These are phyloP conservation scores for Hypomontagnella submonticulosa DNA, from an alignment of 495 filamentous ascomycete species.

Conservation along the genomic window DNA sequence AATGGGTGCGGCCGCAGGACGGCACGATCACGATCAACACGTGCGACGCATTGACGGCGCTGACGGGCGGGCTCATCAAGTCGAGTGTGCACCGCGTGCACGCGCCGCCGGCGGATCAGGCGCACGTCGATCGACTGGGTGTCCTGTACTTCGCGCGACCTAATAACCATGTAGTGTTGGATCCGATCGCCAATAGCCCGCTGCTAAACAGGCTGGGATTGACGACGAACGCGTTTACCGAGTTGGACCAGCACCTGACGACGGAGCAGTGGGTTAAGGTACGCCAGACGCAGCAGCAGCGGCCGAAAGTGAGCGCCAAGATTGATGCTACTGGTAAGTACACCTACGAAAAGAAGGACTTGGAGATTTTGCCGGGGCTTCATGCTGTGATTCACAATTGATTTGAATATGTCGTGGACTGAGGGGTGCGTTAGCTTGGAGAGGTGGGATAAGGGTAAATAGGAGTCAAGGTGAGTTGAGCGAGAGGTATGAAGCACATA, in stretches of 20 bases:
- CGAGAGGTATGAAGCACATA: no score
- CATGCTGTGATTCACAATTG: constrained; percentile 59
- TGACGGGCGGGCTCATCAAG: constrained; percentile 63
- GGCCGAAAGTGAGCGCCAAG: constrained; percentile 55
- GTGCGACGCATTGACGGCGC: constrained; percentile 59
- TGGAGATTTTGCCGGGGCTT: constrained; percentile 61
- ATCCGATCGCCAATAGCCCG: constrained; percentile 57
- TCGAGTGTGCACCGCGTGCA: constrained; percentile 64
- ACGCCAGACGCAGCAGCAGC: constrained; percentile 55
- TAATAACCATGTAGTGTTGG: constrained; percentile 57
- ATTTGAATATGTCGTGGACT: neutral
- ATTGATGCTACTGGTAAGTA: constrained; percentile 50
- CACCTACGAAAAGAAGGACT: constrained; percentile 53
- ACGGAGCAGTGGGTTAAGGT: constrained; percentile 53
- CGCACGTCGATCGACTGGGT: constrained; percentile 62
- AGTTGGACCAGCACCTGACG: constrained; percentile 48
- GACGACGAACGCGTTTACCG: constrained; percentile 46
- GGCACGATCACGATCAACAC: constrained; percentile 66
- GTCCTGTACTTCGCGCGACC: constrained; percentile 61
- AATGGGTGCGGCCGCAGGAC: constrained; percentile 61
- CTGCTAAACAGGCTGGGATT: constrained; percentile 57
- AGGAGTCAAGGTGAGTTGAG: no score
- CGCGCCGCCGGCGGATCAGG: constrained; percentile 61
- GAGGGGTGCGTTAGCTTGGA: neutral
- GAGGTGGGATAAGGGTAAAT: neutral